Evolutionary conservation across 306 rosid genomes (phyloP).

Genomic region (Prunus davidiana): DNA sequence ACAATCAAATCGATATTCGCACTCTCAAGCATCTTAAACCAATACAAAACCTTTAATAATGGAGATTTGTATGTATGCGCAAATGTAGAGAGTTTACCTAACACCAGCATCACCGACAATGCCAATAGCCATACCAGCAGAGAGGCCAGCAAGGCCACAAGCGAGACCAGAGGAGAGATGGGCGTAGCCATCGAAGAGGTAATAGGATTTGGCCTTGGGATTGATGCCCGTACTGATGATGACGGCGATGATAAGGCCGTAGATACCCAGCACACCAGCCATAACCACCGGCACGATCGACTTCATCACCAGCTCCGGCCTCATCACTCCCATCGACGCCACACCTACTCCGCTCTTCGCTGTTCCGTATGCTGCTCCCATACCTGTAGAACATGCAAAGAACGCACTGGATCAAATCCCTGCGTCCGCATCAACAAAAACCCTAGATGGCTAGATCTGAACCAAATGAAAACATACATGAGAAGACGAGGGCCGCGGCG

Average conservation of each 20-base stretch:
- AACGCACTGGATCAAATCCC: constrained; percentile 1
- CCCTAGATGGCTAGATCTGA: neutral
- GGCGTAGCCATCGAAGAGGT: constrained; percentile 59
- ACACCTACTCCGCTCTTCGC: constrained; percentile 64
- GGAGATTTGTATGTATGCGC: neutral
- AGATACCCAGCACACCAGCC: constrained; percentile 65
- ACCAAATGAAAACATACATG: constrained; percentile 23
- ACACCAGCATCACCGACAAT: constrained; percentile 66
- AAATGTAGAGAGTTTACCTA: constrained; percentile 25
- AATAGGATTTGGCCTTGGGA: constrained; percentile 62
- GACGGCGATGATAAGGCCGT: constrained; percentile 54
- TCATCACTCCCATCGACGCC: constrained; percentile 66
- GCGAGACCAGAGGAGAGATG: constrained; percentile 60
- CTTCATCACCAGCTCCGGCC: constrained; percentile 68
- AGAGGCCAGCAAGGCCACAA: constrained; percentile 62
- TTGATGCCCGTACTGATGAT: constrained; percentile 59
- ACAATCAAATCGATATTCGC: neutral
- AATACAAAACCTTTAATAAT: neutral
- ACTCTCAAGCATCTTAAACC: neutral
- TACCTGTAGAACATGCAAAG: constrained; percentile 31
- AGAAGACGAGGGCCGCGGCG: constrained; percentile 62
- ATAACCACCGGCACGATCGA: constrained; percentile 64
- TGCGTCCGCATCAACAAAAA: constrained; percentile 4
- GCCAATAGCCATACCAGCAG: constrained; percentile 68
- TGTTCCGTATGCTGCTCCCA: constrained; percentile 65